phyloP scores from a whole-genome alignment of 1,284 basidiomycete species.

The Leccinum pachyderme region DNA sequence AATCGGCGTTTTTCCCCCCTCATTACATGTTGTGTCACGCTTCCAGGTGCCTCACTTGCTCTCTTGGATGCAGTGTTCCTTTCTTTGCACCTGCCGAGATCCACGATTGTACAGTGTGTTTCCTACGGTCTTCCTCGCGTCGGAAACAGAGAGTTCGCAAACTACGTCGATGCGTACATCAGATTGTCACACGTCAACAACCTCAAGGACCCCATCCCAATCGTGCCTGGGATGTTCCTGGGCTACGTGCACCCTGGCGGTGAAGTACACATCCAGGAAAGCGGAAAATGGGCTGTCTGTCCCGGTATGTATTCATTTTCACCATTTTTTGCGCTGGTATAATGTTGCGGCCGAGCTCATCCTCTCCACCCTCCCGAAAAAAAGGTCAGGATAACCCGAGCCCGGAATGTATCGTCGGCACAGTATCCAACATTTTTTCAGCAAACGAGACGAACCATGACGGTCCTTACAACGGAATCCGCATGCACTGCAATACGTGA shows the following conservation, averaged over 20 bases:
- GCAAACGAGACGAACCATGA: constrained; percentile 46
- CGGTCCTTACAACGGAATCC: constrained; percentile 58
- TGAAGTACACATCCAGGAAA: constrained; percentile 54
- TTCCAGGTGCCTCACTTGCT: constrained; percentile 46
- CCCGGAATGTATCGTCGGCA: constrained; percentile 50
- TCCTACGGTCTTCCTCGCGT: constrained; percentile 61
- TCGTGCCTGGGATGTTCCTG: constrained; percentile 46
- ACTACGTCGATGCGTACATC: constrained; percentile 51
- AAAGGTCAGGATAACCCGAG: constrained; percentile 57
- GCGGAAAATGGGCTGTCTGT: constrained; percentile 44
- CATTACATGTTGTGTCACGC: not conserved
- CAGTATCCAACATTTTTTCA: constrained; percentile 50
- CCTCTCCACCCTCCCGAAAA: not conserved
- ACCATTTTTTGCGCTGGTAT: not conserved
- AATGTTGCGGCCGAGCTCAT: not conserved
- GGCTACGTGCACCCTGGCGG: constrained; percentile 56
- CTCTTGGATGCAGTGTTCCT: constrained; percentile 46
- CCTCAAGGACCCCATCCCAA: constrained; percentile 47
- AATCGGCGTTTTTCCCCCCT: not conserved
- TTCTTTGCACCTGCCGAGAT: constrained; percentile 34
- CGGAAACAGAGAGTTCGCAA: constrained; percentile 59
- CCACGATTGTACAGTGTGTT: constrained; percentile 34
- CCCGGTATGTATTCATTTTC: constrained; percentile 32
- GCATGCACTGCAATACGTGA: constrained; percentile 39
- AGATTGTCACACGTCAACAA: constrained; percentile 51